Conservation (phyloP, 2,329 filamentous ascomycete species). For the Elsinoe fawcettii region DNA sequence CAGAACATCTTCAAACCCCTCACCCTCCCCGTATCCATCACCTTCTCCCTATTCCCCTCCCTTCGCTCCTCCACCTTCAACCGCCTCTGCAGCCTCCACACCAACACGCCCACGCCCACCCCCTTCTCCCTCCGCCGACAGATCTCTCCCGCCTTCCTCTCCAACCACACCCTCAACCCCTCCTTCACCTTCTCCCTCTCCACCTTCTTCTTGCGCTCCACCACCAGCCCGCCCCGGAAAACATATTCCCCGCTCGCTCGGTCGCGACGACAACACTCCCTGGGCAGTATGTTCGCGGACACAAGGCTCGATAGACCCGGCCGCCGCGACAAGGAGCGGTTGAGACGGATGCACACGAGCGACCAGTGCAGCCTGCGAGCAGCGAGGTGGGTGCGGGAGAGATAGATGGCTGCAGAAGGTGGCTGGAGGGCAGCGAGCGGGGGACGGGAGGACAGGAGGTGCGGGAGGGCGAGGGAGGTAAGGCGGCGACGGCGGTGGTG, state of each 20-base stretch:
- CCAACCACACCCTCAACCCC: conserved; percentile 57
- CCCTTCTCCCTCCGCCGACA: conserved; percentile 29
- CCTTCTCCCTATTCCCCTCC: not conserved
- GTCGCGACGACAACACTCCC: conserved; percentile 46
- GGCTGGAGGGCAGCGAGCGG: conserved; percentile 56
- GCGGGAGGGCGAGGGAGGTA: conserved; percentile 47
- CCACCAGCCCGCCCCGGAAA: conserved; percentile 35
- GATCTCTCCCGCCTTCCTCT: conserved; percentile 32
- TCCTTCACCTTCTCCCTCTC: conserved; percentile 64
- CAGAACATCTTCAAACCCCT: conserved; percentile 54
- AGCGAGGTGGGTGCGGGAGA: conserved; percentile 58
- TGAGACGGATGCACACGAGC: conserved; percentile 58
- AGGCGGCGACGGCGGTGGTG: conserved; percentile 55
- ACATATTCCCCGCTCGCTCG: conserved; percentile 29
- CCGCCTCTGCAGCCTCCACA: conserved; percentile 34
- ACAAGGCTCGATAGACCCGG: conserved; percentile 55
- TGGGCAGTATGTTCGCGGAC: conserved; percentile 55
- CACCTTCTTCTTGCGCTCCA: conserved; percentile 55
- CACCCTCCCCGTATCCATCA: conserved; percentile 34
- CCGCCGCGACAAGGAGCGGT: conserved; percentile 52
- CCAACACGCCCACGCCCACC: conserved; percentile 36
- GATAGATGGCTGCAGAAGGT: conserved; percentile 56
- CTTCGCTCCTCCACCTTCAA: conserved; percentile 39
- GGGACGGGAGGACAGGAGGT: conserved; percentile 49
- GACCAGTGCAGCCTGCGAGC: conserved; percentile 57